Percentiles rank a stretch among this genome's conserved stretches.
phyloP scores from a whole-genome alignment of 2,329 filamentous ascomycete species.

The Cladophialophora yegresii region DNA sequence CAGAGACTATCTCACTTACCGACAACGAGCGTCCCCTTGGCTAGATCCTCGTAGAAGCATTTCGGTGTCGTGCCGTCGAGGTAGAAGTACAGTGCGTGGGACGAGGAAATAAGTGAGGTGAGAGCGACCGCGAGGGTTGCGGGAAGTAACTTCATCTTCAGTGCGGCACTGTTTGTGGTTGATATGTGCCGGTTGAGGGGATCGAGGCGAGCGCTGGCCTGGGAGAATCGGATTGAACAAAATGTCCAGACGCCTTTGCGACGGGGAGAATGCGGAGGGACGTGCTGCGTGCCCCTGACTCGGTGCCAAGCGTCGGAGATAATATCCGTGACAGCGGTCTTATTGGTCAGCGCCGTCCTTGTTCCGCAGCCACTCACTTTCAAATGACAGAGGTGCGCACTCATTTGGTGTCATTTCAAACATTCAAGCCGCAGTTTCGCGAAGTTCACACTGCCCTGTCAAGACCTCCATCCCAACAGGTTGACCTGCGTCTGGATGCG shows the following conservation, averaged over 20 bases:
- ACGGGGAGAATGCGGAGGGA: not conserved
- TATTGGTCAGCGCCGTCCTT: not conserved
- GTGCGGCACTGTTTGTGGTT: not conserved
- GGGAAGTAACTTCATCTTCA: conserved; percentile 30
- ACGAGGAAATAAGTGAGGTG: conserved; percentile 54
- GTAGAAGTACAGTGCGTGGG: conserved; percentile 92
- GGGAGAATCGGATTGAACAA: conserved; percentile 13
- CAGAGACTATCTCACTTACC: conserved; percentile 50
- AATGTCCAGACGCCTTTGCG: conserved; percentile 9
- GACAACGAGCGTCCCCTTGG: conserved; percentile 94
- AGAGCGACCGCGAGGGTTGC: conserved; percentile 21
- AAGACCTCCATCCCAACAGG: conserved; percentile 1
- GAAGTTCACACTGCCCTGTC: conserved; percentile 1
- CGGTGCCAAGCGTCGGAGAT: not conserved
- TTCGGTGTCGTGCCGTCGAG: conserved; percentile 82
- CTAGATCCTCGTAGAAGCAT: conserved; percentile 98
- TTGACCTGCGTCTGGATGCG: not conserved
- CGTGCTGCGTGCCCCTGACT: not conserved
- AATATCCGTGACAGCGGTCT: not conserved
- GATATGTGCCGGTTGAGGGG: not conserved
- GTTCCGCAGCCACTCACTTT: not conserved
- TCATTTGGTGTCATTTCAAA: not conserved
- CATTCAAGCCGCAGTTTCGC: not conserved
- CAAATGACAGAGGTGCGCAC: not conserved
- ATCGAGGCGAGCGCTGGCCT: not conserved